Evolutionary conservation across 768 basidiomycete species (phyloP), one percentile per base, ranked within the genome.

Genomic region (Kondoa subrosea): DNA sequence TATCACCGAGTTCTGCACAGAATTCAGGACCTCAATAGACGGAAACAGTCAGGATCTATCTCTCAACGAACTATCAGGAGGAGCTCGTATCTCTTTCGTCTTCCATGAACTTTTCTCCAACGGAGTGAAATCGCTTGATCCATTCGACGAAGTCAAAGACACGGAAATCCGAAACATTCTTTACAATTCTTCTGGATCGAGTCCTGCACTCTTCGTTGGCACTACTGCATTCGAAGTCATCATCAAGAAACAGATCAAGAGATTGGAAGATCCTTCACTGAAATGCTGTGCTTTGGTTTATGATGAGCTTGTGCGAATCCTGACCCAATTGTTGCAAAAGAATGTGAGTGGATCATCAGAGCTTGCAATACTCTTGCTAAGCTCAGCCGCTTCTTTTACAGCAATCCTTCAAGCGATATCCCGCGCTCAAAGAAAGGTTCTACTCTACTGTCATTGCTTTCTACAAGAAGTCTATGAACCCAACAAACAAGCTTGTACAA

Each of bases 81-180:
- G 95, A 77, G 95, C 95, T 31, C 85, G 95, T 78, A 97, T 99
- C 81, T 89, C 87, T 75, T 99, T 96, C 75, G 95, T 99, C 65
- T 99, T 92, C 82, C 95, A 99, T 77, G 95, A 99, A 76, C 78
- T 97, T 68, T 99, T 88, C 83, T 95, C 92, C 79, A 92, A 87
- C 75, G 95, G 95, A 69, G 84, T 99, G 77, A 91, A 86, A 81
- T 84, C 81, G 70, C 92, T 97, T 75, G 95, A 99, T 81, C 95
- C 95, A 0, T 99, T 96, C 73, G 95, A 99, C 77, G 91, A 95
- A 79, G 90, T 95, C 72, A 95, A 96, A 78, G 95, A 99, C 76
- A 90, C 92, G 57, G 95, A 99, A 78, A 96, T 99, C 76, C 82
- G 95, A 65, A 91, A 85, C 0, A 87, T 96, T 72, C 77, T 97